Conservation (phyloP, 2,329 filamentous ascomycete species). For the Microcyclospora tardicrescens region DNA sequence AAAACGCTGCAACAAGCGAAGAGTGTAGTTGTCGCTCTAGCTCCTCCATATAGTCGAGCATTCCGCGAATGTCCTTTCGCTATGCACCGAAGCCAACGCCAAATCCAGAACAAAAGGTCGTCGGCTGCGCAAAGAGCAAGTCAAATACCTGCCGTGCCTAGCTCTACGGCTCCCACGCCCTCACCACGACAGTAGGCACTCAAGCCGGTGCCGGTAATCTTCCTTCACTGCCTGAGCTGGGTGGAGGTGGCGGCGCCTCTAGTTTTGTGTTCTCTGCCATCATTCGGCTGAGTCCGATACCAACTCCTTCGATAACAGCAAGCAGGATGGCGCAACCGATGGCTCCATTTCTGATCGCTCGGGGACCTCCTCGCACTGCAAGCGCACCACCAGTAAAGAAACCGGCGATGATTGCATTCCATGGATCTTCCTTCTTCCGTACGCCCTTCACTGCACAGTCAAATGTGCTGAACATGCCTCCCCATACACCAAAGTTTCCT, state of each 20-base stretch:
- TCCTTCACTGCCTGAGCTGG: conserved; percentile 20
- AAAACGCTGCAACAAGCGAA: no score
- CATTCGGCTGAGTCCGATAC: conserved; percentile 90
- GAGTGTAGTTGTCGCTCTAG: no score
- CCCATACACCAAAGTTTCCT: conserved; percentile 97
- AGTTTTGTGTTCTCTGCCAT: conserved; percentile 79
- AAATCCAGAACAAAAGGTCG: no score
- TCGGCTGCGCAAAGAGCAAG: no score
- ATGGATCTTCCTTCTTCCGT: conserved; percentile 88
- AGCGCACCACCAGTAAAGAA: conserved; percentile 93
- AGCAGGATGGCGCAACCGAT: conserved; percentile 92
- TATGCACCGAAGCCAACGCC: no score
- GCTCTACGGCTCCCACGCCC: no score
- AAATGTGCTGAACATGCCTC: conserved; percentile 87
- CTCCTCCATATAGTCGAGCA: no score
- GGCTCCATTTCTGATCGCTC: conserved; percentile 84
- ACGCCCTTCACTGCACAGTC: conserved; percentile 92
- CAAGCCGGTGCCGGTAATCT: conserved; percentile 11
- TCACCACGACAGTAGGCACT: no score
- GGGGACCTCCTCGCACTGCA: conserved; percentile 80
- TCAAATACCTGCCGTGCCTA: no score
- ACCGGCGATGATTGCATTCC: conserved; percentile 93
- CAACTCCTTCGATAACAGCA: conserved; percentile 93
- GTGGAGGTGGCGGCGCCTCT: conserved; percentile 43
- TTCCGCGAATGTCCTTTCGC: no score